Conservation (phyloP, 331 rosid genomes). For the Dryas integrifolia region DNA sequence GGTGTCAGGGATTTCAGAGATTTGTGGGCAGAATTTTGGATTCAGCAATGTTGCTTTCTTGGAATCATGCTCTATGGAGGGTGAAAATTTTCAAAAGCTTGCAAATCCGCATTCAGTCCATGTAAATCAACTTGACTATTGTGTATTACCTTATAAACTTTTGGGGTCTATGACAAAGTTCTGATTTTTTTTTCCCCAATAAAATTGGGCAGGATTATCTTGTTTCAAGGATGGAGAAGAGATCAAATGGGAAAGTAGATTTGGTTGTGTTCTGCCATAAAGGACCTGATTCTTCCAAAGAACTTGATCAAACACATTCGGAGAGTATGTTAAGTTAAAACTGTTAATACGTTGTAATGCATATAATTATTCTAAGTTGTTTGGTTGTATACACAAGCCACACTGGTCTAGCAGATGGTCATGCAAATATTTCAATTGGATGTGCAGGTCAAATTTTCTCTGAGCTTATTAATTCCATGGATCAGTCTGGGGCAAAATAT, state of each 20-base stretch:
- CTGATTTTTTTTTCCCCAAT: slow-evolving; percentile 31
- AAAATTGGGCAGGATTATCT: slow-evolving; percentile 59
- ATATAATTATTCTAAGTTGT: not conserved
- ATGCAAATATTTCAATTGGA: slow-evolving; percentile 19
- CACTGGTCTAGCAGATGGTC: slow-evolving; percentile 21
- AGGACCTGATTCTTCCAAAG: slow-evolving; percentile 38
- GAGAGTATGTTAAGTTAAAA: slow-evolving; percentile 59
- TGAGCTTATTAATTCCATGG: slow-evolving; percentile 61
- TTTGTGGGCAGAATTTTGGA: slow-evolving; percentile 62
- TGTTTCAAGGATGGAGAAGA: slow-evolving; percentile 54
- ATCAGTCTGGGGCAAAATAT: slow-evolving; percentile 77
- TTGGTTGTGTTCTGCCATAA: slow-evolving; percentile 74
- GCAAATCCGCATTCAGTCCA: slow-evolving; percentile 53
- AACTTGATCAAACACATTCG: slow-evolving; percentile 40
- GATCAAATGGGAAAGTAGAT: slow-evolving; percentile 55
- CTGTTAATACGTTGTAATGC: not conserved
- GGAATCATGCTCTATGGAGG: slow-evolving; percentile 62
- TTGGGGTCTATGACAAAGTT: slow-evolving; percentile 25
- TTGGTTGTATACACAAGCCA: slow-evolving; percentile 6
- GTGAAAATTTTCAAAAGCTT: slow-evolving; percentile 40
- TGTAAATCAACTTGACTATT: slow-evolving; percentile 45
- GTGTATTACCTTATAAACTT: slow-evolving; percentile 20
- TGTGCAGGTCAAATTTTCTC: slow-evolving; percentile 61
- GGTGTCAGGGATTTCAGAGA: slow-evolving; percentile 71
- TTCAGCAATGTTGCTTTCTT: slow-evolving; percentile 51